Percentiles rank a stretch among this genome's conserved stretches.
Conservation (phyloP, 1,284 basidiomycete species). For the Gymnopus androsaceus region DNA sequence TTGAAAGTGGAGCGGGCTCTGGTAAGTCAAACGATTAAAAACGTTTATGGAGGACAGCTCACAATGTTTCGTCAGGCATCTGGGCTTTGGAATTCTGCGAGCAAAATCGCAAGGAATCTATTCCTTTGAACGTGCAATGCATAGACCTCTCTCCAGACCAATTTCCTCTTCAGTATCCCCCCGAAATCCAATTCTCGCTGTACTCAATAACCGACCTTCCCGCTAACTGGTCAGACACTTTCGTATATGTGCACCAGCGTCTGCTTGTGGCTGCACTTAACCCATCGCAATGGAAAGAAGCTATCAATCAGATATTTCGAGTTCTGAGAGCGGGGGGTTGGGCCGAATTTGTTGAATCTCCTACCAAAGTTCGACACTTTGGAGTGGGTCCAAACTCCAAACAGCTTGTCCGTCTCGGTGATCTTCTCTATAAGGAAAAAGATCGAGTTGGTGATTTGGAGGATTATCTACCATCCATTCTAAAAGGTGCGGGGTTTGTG, state of each 20-base stretch:
- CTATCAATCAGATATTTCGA: conserved; percentile 17
- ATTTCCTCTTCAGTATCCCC: not conserved
- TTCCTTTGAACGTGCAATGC: not conserved
- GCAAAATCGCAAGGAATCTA: not conserved
- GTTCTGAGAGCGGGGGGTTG: conserved; percentile 21
- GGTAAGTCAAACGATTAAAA: conserved; percentile 18
- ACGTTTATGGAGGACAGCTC: not conserved
- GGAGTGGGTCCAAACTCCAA: not conserved
- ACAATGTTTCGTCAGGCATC: not conserved
- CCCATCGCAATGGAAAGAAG: conserved; percentile 13
- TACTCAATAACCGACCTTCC: conserved; percentile 13
- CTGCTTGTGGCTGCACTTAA: conserved; percentile 18
- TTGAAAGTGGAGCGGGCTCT: conserved; percentile 29
- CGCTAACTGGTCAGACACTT: conserved; percentile 17
- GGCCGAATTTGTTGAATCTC: conserved; percentile 19
- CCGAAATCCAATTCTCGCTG: conserved; percentile 1
- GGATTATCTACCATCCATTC: conserved; percentile 13
- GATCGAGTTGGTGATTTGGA: not conserved
- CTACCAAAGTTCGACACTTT: not conserved
- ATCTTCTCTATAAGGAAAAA: conserved; percentile 3
- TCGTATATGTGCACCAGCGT: conserved; percentile 23
- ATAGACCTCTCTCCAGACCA: conserved; percentile 1
- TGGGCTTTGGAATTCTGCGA: not conserved
- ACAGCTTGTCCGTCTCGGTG: not conserved
- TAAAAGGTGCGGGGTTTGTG: conserved; percentile 20